phyloP scores from a whole-genome alignment of 2,329 filamentous ascomycete genomes.

The Colletotrichum magnum region DNA sequence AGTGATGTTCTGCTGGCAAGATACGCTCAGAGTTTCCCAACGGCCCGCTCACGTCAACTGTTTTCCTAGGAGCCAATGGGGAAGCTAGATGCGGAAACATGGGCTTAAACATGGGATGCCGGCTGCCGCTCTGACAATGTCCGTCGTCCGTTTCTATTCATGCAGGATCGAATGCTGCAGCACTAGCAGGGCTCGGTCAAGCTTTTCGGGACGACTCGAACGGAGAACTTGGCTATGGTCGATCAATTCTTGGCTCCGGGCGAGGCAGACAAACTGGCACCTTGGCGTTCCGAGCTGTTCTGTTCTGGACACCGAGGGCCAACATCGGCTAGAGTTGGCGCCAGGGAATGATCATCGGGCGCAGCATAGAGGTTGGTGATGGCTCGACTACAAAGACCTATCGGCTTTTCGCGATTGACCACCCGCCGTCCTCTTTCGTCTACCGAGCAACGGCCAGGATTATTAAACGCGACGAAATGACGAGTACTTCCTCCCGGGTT shows the following conservation, averaged over 20 bases:
- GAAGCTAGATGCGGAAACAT: constrained; percentile 17
- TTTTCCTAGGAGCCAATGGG: constrained; percentile 12
- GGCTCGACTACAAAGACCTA: too few relatives aligned
- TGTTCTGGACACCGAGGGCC: constrained; percentile 7
- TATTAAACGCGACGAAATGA: background rate
- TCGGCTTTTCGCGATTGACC: constrained; percentile 1
- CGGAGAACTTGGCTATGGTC: background rate
- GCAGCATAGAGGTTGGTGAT: background rate
- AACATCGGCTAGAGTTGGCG: constrained; percentile 11
- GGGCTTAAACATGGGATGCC: constrained; percentile 27
- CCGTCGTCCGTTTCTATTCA: background rate
- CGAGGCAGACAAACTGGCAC: constrained; percentile 4
- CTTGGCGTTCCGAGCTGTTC: constrained; percentile 12
- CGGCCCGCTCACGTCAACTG: constrained; percentile 30
- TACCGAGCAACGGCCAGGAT: constrained; percentile 22
- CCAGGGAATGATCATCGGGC: background rate
- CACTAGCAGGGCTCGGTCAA: constrained; percentile 12
- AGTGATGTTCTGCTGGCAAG: background rate
- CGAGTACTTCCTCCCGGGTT: constrained; percentile 5
- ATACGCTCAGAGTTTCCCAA: constrained; percentile 14
- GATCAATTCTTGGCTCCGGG: constrained; percentile 12
- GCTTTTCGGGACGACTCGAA: constrained; percentile 17
- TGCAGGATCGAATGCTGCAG: background rate
- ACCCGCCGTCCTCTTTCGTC: constrained; percentile 16
- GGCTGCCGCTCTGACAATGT: constrained; percentile 15